These are phyloP conservation scores for Wickerhamiella nectarea DNA, from an alignment of 805 yeast species.

Conservation along the genomic window DNA sequence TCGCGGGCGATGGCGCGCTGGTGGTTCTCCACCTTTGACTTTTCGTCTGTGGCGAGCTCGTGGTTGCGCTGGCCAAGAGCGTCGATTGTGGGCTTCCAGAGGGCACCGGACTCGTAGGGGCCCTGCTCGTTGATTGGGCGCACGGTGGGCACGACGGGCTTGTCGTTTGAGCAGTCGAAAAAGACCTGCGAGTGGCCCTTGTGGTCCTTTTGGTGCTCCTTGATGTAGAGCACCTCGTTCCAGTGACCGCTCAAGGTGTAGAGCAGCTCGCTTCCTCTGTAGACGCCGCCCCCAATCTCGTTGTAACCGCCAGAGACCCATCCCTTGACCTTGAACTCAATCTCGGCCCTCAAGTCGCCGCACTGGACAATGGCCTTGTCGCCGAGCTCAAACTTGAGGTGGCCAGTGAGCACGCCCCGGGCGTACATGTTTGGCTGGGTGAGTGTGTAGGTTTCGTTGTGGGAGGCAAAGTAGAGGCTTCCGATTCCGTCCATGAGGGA, in stretches of 20 bases:
- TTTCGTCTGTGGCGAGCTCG: constrained; percentile 72
- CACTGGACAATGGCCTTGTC: constrained; percentile 76
- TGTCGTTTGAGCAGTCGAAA: constrained; percentile 38
- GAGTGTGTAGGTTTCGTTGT: constrained; percentile 57
- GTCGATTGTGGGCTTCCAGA: constrained; percentile 72
- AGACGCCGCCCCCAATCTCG: constrained; percentile 64
- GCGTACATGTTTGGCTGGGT: constrained; percentile 96
- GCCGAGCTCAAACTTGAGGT: constrained; percentile 78
- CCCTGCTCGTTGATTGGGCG: constrained; percentile 73
- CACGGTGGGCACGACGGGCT: constrained; percentile 48
- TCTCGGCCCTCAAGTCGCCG: constrained; percentile 50
- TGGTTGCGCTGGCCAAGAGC: constrained; percentile 77
- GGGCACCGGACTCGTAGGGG: constrained; percentile 59
- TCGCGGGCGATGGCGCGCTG: constrained; percentile 66
- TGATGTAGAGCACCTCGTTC: constrained; percentile 73
- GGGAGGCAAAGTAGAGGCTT: constrained; percentile 51
- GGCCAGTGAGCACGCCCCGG: constrained; percentile 84
- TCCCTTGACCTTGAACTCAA: constrained; percentile 92
- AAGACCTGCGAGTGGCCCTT: constrained; percentile 26
- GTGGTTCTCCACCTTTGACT: constrained; percentile 70
- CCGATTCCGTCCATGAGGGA: constrained; percentile 93
- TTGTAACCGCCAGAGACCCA: constrained; percentile 87
- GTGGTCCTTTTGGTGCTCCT: constrained; percentile 31
- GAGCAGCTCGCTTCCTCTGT: constrained; percentile 37
- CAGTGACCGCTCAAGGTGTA: constrained; percentile 79